Conservation (phyloP, 1,284 basidiomycete species). For the Schizophyllum amplum region DNA sequence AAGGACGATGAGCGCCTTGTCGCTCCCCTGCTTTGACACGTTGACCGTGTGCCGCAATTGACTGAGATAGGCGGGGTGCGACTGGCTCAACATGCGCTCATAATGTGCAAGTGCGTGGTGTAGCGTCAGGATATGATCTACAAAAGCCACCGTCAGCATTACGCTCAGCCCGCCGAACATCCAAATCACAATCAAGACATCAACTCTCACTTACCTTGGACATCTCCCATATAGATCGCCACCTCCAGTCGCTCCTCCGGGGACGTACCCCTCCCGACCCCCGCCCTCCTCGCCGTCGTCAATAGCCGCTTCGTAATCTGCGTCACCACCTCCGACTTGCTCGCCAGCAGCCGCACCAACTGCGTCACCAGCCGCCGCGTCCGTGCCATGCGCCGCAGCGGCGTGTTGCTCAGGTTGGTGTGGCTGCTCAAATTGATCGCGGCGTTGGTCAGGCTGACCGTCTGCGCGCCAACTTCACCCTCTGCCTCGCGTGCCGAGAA, state of each 20-base stretch:
- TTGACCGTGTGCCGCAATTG: slow-evolving; percentile 64
- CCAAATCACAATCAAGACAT: background rate
- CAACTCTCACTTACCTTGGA: slow-evolving; percentile 61
- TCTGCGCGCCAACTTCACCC: no score
- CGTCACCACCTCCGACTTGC: slow-evolving; percentile 80
- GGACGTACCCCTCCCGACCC: slow-evolving; percentile 29
- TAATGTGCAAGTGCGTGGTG: slow-evolving; percentile 84
- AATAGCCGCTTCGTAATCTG: slow-evolving; percentile 72
- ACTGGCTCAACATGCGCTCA: slow-evolving; percentile 83
- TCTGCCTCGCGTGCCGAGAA: background rate
- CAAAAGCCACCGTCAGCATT: background rate
- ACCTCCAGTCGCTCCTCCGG: slow-evolving; percentile 52
- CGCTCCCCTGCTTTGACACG: slow-evolving; percentile 53
- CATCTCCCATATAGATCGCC: slow-evolving; percentile 86
- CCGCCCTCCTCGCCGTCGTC: slow-evolving; percentile 24
- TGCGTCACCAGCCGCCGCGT: slow-evolving; percentile 80
- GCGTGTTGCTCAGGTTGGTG: slow-evolving; percentile 30
- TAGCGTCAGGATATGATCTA: slow-evolving; percentile 88
- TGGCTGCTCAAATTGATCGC: slow-evolving; percentile 2
- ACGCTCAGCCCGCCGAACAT: slow-evolving; percentile 1
- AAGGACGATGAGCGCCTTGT: slow-evolving; percentile 62
- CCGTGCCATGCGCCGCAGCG: slow-evolving; percentile 69
- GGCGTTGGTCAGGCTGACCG: background rate
- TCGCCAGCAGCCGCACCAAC: slow-evolving; percentile 67
- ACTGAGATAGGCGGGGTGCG: slow-evolving; percentile 80